phyloP scores from a whole-genome alignment of 2,329 filamentous ascomycete genomes.

The Penicillium carneum region DNA sequence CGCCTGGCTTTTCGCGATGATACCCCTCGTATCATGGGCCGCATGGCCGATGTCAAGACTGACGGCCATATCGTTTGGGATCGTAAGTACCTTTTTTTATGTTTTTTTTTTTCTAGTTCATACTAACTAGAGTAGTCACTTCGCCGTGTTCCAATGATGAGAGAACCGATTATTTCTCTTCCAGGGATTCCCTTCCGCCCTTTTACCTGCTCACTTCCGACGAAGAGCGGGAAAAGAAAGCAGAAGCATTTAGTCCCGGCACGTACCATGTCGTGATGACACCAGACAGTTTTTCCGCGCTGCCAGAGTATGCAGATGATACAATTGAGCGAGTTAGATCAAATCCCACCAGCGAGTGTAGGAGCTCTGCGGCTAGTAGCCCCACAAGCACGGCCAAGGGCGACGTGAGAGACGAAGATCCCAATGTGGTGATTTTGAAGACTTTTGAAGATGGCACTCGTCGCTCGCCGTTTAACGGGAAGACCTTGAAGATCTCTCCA shows the following conservation, averaged over 20 bases:
- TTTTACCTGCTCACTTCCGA: slow-evolving; percentile 63
- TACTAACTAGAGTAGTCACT: slow-evolving; percentile 38
- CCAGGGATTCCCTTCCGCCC: slow-evolving; percentile 60
- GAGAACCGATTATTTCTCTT: slow-evolving; percentile 40
- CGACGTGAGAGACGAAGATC: slow-evolving; percentile 45
- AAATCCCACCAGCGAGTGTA: slow-evolving; percentile 30
- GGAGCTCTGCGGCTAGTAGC: slow-evolving; percentile 39
- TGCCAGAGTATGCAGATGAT: slow-evolving; percentile 60
- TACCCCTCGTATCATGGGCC: slow-evolving; percentile 59
- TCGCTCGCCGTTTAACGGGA: slow-evolving; percentile 43
- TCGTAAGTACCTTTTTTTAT: slow-evolving; percentile 51
- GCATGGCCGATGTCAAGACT: slow-evolving; percentile 61
- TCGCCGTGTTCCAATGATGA: slow-evolving; percentile 40
- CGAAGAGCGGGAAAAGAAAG: slow-evolving; percentile 66
- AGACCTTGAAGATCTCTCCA: slow-evolving; percentile 44
- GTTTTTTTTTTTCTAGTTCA: slow-evolving; percentile 4
- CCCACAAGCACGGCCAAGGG: slow-evolving; percentile 39
- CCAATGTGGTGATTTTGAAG: slow-evolving; percentile 60
- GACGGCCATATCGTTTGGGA: slow-evolving; percentile 64
- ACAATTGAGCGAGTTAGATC: slow-evolving; percentile 37
- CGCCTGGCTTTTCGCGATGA: slow-evolving; percentile 64
- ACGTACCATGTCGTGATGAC: slow-evolving; percentile 65
- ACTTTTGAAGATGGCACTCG: slow-evolving; percentile 58
- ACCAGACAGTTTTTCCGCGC: slow-evolving; percentile 60
- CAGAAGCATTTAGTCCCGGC: slow-evolving; percentile 59